phyloP scores from a whole-genome alignment of 768 basidiomycete species.

The Asterophora lycoperdoides region DNA sequence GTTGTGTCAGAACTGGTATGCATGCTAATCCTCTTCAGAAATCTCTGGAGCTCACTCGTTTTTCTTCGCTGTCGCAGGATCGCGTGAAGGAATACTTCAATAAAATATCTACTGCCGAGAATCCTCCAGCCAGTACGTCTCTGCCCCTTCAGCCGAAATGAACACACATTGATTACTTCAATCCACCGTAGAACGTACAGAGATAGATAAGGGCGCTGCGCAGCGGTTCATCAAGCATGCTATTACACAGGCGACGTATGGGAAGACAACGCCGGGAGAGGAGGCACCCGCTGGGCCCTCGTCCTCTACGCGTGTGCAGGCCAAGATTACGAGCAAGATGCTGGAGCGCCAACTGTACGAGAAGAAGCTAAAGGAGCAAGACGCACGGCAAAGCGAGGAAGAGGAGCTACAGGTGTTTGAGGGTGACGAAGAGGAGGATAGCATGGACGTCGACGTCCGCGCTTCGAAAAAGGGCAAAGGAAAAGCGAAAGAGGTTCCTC shows the following conservation, averaged over 20 bases:
- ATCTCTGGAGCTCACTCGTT: background rate
- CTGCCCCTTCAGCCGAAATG: background rate
- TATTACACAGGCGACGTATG: conserved; percentile 57
- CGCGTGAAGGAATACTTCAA: conserved; percentile 77
- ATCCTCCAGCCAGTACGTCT: conserved; percentile 52
- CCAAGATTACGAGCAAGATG: conserved; percentile 71
- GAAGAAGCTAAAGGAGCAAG: conserved; percentile 47
- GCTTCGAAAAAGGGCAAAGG: conserved; percentile 33
- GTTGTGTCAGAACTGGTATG: conserved; percentile 69
- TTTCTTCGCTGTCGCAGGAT: conserved; percentile 41
- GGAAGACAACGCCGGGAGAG: conserved; percentile 28
- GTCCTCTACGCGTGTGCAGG: conserved; percentile 36
- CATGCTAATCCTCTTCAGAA: conserved; percentile 17
- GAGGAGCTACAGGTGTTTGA: conserved; percentile 39
- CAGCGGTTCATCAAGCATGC: conserved; percentile 81
- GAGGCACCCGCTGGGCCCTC: conserved; percentile 23
- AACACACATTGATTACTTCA: background rate
- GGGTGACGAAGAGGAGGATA: conserved; percentile 19
- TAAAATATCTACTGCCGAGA: conserved; percentile 75
- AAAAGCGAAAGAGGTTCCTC: conserved; percentile 20
- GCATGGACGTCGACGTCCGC: conserved; percentile 15
- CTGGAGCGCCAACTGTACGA: conserved; percentile 62
- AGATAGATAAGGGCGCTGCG: conserved; percentile 78
- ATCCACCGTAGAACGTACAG: conserved; percentile 30
- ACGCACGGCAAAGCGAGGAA: conserved; percentile 39